These are phyloP conservation scores for Suhomyces chickasaworum DNA, from an alignment of 1,139 yeast genomes.

Conservation along the genomic window DNA sequence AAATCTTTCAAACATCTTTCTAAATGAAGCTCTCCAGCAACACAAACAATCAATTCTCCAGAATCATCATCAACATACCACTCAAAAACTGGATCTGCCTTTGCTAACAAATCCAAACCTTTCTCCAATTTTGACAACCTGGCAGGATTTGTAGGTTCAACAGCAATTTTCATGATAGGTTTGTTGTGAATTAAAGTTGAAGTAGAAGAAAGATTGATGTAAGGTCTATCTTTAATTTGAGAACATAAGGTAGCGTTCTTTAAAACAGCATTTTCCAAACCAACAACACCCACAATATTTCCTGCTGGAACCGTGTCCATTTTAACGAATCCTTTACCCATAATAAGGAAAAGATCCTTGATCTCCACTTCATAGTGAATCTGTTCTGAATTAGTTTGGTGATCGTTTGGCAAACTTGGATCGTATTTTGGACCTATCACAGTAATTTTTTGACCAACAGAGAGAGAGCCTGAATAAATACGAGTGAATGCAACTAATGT, in stretches of 20 bases:
- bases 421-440: constrained; percentile 88
- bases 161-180: constrained; percentile 91
- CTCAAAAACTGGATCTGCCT: constrained; percentile 92
- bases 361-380: constrained; percentile 51
- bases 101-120: constrained; percentile 77
- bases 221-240: constrained; percentile 52
- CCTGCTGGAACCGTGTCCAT: constrained; percentile 90
- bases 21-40: constrained; percentile 94
- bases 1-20: constrained; percentile 90
- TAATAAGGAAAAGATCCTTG: constrained; percentile 72
- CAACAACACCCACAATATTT: constrained; percentile 91
- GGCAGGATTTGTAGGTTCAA: constrained; percentile 88
- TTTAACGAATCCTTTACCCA: constrained; percentile 89
- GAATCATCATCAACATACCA: constrained; percentile 77
- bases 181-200: constrained; percentile 59
- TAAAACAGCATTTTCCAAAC: constrained; percentile 76
- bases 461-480: constrained; percentile 80
- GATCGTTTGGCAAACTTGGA: constrained; percentile 61
- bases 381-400: constrained; percentile 44
- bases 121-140: constrained; percentile 72
- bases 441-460: constrained; percentile 70
- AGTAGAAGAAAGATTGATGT: constrained; percentile 67
- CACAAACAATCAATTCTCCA: constrained; percentile 88
- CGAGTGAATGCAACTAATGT: constrained; percentile 85
- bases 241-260: constrained; percentile 83